These are phyloP conservation scores for Vanilla planifolia DNA, from an alignment of 106 monocot species.

Conservation along the genomic window DNA sequence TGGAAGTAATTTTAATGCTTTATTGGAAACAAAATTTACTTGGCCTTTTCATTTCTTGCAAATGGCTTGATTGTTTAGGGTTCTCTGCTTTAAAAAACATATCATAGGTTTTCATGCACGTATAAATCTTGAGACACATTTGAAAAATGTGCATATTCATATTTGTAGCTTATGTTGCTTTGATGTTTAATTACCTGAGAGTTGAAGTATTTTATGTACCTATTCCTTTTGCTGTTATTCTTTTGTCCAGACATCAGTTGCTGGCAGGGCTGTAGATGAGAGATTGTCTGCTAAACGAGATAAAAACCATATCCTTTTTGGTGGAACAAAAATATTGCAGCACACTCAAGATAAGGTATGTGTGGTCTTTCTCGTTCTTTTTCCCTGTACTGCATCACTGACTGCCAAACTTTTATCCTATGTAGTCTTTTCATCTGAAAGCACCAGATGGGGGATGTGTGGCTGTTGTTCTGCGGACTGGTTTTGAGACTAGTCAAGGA, in stretches of 20 bases:
- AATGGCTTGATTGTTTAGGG: too few relatives aligned
- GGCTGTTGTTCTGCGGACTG: slow-evolving; percentile 88
- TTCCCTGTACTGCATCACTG: slow-evolving; percentile 3
- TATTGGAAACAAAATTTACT: too few relatives aligned
- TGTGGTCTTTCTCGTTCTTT: slow-evolving; percentile 3
- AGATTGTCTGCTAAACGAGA: slow-evolving; percentile 77
- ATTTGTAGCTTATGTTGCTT: too few relatives aligned
- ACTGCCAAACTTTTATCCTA: slow-evolving; percentile 1
- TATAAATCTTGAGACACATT: too few relatives aligned
- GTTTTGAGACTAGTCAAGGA: slow-evolving; percentile 98
- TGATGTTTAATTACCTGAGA: too few relatives aligned
- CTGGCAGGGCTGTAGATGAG: slow-evolving; percentile 49
- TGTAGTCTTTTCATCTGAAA: slow-evolving; percentile 63
- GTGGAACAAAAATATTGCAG: slow-evolving; percentile 97
- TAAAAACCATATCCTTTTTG: slow-evolving; percentile 91
- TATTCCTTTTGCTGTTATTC: background rate
- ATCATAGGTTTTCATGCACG: too few relatives aligned
- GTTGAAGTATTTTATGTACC: slow-evolving; percentile 1
- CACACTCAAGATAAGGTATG: slow-evolving; percentile 95
- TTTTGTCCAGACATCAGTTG: slow-evolving; percentile 55
- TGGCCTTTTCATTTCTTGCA: too few relatives aligned
- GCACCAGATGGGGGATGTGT: slow-evolving; percentile 97
- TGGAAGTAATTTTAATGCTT: too few relatives aligned
- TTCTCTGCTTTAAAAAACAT: too few relatives aligned
- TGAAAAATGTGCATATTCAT: too few relatives aligned